These are phyloP conservation scores for Tetrapisispora nanseiensis DNA, from an alignment of 805 yeast species.

Conservation along the genomic window DNA sequence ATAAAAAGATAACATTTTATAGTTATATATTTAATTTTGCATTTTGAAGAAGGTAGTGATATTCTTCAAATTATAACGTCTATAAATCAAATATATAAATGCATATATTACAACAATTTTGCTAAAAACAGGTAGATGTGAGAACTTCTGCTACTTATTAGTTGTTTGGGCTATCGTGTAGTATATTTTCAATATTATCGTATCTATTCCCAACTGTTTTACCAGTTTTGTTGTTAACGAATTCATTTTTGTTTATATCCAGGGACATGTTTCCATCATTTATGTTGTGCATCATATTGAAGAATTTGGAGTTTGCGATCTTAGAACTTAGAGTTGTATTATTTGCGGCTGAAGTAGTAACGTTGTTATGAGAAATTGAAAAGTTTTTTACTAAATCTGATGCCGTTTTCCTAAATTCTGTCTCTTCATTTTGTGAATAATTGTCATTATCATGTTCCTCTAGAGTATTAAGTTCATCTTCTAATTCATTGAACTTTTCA, in stretches of 20 bases:
- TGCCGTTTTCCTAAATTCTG: slow-evolving; percentile 20
- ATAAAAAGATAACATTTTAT: neutral
- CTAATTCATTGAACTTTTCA: slow-evolving; percentile 17
- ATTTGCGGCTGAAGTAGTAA: neutral
- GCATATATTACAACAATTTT: too few species aligned
- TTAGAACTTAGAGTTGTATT: slow-evolving; percentile 12
- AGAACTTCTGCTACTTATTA: too few species aligned
- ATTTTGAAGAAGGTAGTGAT: too few species aligned
- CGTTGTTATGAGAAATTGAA: slow-evolving; percentile 1
- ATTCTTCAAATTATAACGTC: neutral
- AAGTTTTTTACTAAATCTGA: slow-evolving; percentile 16
- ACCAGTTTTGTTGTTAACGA: slow-evolving; percentile 18
- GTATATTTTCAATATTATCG: slow-evolving; percentile 14
- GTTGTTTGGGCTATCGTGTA: too few species aligned
- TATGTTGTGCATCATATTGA: slow-evolving; percentile 23
- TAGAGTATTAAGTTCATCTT: slow-evolving; percentile 12
- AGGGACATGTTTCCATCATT: slow-evolving; percentile 22
- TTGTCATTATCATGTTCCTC: neutral
- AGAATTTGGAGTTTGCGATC: slow-evolving; percentile 22
- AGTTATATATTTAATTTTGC: neutral
- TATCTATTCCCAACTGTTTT: slow-evolving; percentile 23
- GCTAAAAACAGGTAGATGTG: too few species aligned
- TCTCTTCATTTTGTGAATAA: slow-evolving; percentile 13
- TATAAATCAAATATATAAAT: neutral
- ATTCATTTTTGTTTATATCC: slow-evolving; percentile 10